Conservation (phyloP, 306 rosid genomes). For the Trichosanthes cucumerina region DNA sequence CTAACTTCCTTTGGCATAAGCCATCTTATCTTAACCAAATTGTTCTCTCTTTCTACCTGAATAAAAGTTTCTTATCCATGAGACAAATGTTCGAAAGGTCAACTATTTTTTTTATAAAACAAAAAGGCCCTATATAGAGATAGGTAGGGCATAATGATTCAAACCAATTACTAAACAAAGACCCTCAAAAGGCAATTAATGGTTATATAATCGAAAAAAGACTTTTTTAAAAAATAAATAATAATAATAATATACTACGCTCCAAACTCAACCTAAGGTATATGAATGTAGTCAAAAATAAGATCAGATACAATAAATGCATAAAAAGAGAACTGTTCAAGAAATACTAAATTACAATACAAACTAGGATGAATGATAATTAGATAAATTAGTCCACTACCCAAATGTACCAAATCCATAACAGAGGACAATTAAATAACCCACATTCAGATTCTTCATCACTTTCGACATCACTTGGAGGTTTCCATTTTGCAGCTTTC, state of each 20-base stretch:
- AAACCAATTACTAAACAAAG: not conserved
- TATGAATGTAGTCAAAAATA: not conserved
- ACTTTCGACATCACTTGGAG: constrained; percentile 75
- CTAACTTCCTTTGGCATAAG: not conserved
- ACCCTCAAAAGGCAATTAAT: constrained; percentile 1
- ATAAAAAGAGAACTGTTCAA: not conserved
- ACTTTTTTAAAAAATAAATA: not conserved
- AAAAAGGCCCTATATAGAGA: not conserved
- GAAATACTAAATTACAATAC: not conserved
- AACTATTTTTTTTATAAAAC: not conserved
- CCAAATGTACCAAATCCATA: constrained; percentile 17
- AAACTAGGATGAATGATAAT: not conserved
- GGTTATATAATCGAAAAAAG: not conserved
- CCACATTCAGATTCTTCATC: constrained; percentile 86
- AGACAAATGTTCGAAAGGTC: not conserved
- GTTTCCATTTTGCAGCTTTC: constrained; percentile 76
- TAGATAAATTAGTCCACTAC: not conserved
- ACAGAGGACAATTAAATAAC: constrained; percentile 23
- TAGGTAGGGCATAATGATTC: not conserved
- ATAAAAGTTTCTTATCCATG: not conserved
- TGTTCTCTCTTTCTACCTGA: not conserved
- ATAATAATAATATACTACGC: too few relatives aligned
- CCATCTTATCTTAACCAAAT: not conserved
- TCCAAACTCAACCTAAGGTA: not conserved
- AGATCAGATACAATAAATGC: not conserved